These are phyloP conservation scores for Entomophthora muscae DNA, from an alignment of 371 early-diverging fungal species.

Conservation along the genomic window DNA sequence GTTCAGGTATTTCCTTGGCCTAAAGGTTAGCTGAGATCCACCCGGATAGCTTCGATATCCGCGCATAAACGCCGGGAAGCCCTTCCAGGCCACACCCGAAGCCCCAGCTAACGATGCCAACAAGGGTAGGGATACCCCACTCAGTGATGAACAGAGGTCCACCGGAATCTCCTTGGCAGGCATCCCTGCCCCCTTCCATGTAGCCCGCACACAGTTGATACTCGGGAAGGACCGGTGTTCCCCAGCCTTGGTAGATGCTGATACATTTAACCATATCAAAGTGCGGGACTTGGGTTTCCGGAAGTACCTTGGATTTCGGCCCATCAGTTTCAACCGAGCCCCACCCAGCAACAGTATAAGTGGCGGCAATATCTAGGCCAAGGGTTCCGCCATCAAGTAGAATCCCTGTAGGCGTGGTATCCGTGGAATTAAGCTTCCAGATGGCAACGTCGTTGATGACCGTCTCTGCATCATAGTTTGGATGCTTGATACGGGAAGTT, in stretches of 20 bases:
- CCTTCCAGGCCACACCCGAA: neutral
- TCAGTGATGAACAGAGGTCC: neutral
- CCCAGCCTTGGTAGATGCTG: neutral
- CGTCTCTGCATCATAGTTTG: neutral
- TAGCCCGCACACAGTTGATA: slow-evolving; percentile 6
- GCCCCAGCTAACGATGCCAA: neutral
- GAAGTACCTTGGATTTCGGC: neutral
- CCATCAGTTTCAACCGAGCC: neutral
- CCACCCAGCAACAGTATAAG: slow-evolving; percentile 4
- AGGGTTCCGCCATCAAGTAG: neutral
- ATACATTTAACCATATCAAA: neutral
- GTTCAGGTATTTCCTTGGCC: too few species aligned
- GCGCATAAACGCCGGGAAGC: neutral
- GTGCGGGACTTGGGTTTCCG: slow-evolving; percentile 1
- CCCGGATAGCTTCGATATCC: neutral
- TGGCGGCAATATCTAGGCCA: neutral
- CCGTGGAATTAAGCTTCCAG: neutral
- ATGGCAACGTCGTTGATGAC: neutral
- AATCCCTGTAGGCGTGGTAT: neutral
- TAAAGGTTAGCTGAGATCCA: neutral
- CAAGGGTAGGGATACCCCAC: neutral
- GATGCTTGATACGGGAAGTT: neutral
- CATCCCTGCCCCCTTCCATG: slow-evolving; percentile 1
- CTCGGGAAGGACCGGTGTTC: neutral
- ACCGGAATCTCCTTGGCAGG: slow-evolving; percentile 7